Percentiles rank a stretch among this genome's conserved stretches.
Evolutionary conservation across 352 stramenopile species (phyloP).

Genomic region (Pythium scleroteichum): DNA sequence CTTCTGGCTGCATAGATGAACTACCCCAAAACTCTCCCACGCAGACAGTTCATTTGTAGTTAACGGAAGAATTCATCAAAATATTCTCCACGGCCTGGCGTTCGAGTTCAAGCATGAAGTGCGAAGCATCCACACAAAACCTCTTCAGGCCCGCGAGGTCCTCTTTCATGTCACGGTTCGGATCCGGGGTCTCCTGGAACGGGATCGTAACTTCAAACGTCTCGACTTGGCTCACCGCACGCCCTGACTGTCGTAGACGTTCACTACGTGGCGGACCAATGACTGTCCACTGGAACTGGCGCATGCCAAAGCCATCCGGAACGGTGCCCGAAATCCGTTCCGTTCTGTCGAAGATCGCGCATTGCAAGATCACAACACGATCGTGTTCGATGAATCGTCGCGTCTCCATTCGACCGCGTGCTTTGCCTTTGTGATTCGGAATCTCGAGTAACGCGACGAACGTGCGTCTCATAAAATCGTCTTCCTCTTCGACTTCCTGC

Average conservation of each 20-base stretch:
- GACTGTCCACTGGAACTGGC: constrained; percentile 8
- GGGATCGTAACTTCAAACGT: constrained; percentile 7
- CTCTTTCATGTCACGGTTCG: not conserved
- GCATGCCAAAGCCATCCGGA: not conserved
- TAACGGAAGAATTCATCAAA: not conserved
- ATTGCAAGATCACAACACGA: constrained; percentile 9
- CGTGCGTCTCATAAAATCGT: not conserved
- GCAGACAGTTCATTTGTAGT: not conserved
- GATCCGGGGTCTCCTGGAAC: not conserved
- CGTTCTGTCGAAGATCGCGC: constrained; percentile 3
- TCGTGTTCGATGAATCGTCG: constrained; percentile 5
- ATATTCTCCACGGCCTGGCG: constrained; percentile 16
- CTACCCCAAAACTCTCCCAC: no score
- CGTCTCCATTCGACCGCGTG: constrained; percentile 4
- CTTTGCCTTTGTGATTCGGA: constrained; percentile 2
- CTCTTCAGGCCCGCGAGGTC: not conserved
- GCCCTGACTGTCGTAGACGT: not conserved
- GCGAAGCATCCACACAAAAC: not conserved
- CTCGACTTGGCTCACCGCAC: constrained; percentile 4
- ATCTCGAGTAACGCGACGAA: not conserved
- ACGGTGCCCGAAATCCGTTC: not conserved
- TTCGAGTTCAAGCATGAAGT: not conserved
- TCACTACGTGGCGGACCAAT: constrained; percentile 8
- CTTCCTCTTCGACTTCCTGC: constrained; percentile 4
- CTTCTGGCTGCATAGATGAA: no score